Base-by-base conservation (phyloP, 225 moss, liverwort and hornwort species). In the Anthoceros angustus region DNA sequence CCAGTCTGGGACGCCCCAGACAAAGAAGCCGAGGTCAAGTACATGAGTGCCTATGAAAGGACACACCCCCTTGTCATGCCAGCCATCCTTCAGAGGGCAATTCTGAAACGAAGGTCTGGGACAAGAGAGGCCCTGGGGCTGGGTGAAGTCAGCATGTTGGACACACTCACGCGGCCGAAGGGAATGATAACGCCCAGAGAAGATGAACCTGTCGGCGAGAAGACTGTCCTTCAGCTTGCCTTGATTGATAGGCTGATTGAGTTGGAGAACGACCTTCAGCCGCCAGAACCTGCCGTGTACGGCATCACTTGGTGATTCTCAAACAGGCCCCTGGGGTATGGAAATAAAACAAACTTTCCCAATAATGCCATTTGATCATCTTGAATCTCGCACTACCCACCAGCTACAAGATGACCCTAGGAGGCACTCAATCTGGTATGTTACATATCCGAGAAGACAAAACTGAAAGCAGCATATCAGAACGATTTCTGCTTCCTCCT, bases 41-140 rank as follows among this genome's bases (percentile, higher is more conserved):
- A 66, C 42, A 62, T 82, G 40, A 86, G 86, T 65, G 75, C 70
- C 18, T 89, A 80, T 25, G 84, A 89, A 55, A 89, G 81, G 62
- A 65, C 76, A 0, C 82, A 89, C 63, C 88, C 86, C 0, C 60
- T 78, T 12, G 21, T 55, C 12, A 66, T 84, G 73, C 82, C 86
- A 18, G 55, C 10, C 14, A 55, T 55, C 12, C 55, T 55, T 0
- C 55, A 55, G n/a, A 55, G n/a, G n/a, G 55, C 55, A 18, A 23
- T 55, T 20, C 55, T 55, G n/a, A 55, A 55, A 23, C 55, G 55
- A 2, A 55, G 23, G 55, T 55, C 55, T 12, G 55, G 55, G 14
- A 55, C 55, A 18, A 55, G 18, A 55, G 55, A 55, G 14, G 55
- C 55, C 18, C 14, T 55, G n/a, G 55, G 55, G 10, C n/a, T 55